Conservation (phyloP, 1,139 yeast species). For the Groenewaldozyma auringiensis region DNA sequence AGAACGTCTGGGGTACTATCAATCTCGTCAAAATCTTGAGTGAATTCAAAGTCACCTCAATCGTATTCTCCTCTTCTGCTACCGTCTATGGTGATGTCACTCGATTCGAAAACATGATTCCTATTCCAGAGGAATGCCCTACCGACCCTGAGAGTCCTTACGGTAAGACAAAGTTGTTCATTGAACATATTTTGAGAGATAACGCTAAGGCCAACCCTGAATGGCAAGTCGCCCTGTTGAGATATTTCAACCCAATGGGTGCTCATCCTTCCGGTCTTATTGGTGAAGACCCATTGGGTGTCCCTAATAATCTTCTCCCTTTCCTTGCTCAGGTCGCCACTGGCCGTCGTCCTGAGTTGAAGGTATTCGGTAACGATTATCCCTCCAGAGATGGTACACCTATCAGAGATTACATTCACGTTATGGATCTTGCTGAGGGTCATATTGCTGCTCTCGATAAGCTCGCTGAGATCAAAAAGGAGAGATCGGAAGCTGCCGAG, state of each 20-base stretch:
- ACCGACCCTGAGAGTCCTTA: slow-evolving; percentile 71
- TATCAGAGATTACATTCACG: slow-evolving; percentile 75
- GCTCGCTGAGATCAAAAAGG: slow-evolving; percentile 36
- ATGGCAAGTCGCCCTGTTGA: slow-evolving; percentile 60
- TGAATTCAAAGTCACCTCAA: slow-evolving; percentile 40
- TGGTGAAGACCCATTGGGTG: slow-evolving; percentile 76
- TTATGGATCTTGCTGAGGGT: slow-evolving; percentile 74
- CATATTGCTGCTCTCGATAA: slow-evolving; percentile 65
- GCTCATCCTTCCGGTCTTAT: slow-evolving; percentile 76
- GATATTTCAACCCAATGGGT: slow-evolving; percentile 80
- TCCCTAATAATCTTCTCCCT: slow-evolving; percentile 71
- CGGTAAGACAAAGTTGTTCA: slow-evolving; percentile 62
- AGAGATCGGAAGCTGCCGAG: slow-evolving; percentile 16
- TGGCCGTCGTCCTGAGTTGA: slow-evolving; percentile 59
- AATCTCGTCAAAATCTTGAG: slow-evolving; percentile 50
- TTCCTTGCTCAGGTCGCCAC: slow-evolving; percentile 71
- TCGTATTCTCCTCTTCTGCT: slow-evolving; percentile 74
- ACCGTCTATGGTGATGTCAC: slow-evolving; percentile 84
- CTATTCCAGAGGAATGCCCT: slow-evolving; percentile 75
- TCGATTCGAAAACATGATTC: slow-evolving; percentile 63
- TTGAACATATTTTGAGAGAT: slow-evolving; percentile 58
- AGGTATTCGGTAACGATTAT: slow-evolving; percentile 62
- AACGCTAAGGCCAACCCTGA: slow-evolving; percentile 41
- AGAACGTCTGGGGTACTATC: slow-evolving; percentile 62
- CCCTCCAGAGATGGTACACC: slow-evolving; percentile 73